Evolutionary conservation across 805 yeast genomes (phyloP).

Genomic region (Yarrowia osloensis): DNA sequence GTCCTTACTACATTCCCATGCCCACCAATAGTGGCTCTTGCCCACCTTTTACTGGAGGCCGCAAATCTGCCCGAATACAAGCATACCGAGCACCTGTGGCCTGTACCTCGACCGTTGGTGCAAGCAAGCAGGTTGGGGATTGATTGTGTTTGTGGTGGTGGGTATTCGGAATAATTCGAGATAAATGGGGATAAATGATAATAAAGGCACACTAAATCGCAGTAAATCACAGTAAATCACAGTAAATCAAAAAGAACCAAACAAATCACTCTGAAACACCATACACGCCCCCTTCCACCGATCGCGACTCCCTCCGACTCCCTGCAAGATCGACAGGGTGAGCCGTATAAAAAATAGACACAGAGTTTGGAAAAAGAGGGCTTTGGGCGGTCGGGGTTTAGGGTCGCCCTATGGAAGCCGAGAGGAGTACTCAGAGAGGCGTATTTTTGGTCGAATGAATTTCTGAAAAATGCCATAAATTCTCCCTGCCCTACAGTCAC

Average conservation of each 20-base stretch:
- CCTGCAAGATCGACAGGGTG: constrained; percentile 24
- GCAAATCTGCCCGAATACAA: neutral
- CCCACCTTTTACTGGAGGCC: neutral
- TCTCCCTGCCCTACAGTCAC: too few species aligned
- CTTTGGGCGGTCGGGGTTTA: neutral
- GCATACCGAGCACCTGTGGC: neutral
- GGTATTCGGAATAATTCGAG: too few species aligned
- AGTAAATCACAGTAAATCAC: too few species aligned
- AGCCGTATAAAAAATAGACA: neutral
- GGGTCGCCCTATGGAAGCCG: too few species aligned
- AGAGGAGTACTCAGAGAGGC: too few species aligned
- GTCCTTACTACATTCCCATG: too few species aligned
- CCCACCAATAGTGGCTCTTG: neutral
- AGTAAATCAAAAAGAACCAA: neutral
- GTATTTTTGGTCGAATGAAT: too few species aligned
- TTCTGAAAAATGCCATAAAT: too few species aligned
- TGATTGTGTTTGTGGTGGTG: too few species aligned
- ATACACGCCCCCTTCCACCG: neutral
- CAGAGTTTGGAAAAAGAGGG: neutral
- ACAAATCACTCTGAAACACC: neutral
- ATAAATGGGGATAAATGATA: too few species aligned
- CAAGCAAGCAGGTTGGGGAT: neutral
- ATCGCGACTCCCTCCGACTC: neutral
- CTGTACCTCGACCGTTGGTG: neutral
- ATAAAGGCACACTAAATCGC: too few species aligned